These are phyloP conservation scores for Tolypocladium cylindrosporum DNA, from an alignment of 2,329 filamentous ascomycete genomes.

Conservation along the genomic window DNA sequence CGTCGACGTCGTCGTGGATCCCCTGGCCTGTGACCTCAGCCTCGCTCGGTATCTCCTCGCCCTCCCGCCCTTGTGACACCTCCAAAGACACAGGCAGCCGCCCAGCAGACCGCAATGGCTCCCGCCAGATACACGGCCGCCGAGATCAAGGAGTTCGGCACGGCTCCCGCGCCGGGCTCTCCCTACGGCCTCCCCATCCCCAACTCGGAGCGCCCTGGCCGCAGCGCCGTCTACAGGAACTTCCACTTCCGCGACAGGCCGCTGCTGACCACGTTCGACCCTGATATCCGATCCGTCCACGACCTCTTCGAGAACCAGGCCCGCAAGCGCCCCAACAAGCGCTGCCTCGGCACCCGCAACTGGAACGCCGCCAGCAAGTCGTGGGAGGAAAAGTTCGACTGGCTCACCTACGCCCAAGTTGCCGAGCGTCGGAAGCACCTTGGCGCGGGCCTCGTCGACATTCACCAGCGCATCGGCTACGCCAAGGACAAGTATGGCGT, in stretches of 20 bases:
- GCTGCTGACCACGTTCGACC: slow-evolving; percentile 63
- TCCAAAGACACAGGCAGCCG: not conserved
- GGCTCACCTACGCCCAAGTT: slow-evolving; percentile 76
- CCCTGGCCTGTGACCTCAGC: not conserved
- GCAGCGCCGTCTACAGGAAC: slow-evolving; percentile 72
- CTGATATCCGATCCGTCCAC: slow-evolving; percentile 61
- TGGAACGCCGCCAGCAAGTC: slow-evolving; percentile 67
- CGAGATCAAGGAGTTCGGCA: slow-evolving; percentile 42
- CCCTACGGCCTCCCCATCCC: slow-evolving; percentile 73
- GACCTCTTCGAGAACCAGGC: slow-evolving; percentile 68
- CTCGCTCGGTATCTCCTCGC: not conserved
- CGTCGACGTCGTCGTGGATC: not conserved
- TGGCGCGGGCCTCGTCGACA: slow-evolving; percentile 73
- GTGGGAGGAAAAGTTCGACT: slow-evolving; percentile 66
- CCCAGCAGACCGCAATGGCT: slow-evolving; percentile 16
- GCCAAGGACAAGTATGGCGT: slow-evolving; percentile 55
- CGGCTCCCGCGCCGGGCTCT: slow-evolving; percentile 59
- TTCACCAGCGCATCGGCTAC: slow-evolving; percentile 66
- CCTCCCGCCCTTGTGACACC: not conserved
- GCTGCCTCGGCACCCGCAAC: slow-evolving; percentile 69
- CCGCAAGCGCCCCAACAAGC: slow-evolving; percentile 52
- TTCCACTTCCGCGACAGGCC: slow-evolving; percentile 65
- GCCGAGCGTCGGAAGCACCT: slow-evolving; percentile 71
- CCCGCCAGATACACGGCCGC: slow-evolving; percentile 23
- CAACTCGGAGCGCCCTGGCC: slow-evolving; percentile 61